Percentiles rank a stretch among this genome's conserved stretches.
phyloP scores from a whole-genome alignment of 2,329 filamentous ascomycete species.

The Claviceps sorghi region DNA sequence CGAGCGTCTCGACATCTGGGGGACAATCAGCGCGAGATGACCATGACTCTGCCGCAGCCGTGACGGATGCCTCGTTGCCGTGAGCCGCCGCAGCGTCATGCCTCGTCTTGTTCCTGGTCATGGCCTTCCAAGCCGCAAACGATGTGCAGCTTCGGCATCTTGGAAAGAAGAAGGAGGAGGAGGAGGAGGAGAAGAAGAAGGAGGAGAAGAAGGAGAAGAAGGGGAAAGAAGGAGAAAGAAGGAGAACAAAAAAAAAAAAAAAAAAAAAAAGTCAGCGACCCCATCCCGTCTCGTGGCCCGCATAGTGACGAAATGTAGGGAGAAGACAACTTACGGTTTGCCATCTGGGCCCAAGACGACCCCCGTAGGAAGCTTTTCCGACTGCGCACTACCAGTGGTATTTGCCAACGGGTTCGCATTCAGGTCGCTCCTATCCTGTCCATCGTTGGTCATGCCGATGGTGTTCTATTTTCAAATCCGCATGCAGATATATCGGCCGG shows the following conservation, averaged over 20 bases:
- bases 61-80: conserved; percentile 8
- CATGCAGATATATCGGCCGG: neutral
- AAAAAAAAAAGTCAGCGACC: neutral
- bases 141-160: conserved; percentile 22
- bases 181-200: no score
- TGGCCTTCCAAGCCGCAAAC: conserved; percentile 15
- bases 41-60: conserved; percentile 20
- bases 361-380: conserved; percentile 51
- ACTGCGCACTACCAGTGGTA: conserved; percentile 15
- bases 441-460: conserved; percentile 24
- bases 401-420: conserved; percentile 9
- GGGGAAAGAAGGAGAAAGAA: no score
- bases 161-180: neutral
- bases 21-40: conserved; percentile 55
- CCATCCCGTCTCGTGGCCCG: neutral
- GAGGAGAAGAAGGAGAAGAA: no score
- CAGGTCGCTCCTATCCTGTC: conserved; percentile 17
- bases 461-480: neutral
- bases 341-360: conserved; percentile 66
- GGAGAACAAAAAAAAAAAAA: no score
- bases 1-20: conserved; percentile 75
- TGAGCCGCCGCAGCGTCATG: conserved; percentile 4
- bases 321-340: conserved; percentile 52
- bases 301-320: neutral
- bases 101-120: conserved; percentile 15